phyloP scores from a whole-genome alignment of 495 filamentous ascomycete species.

The Xylaria acuta region DNA sequence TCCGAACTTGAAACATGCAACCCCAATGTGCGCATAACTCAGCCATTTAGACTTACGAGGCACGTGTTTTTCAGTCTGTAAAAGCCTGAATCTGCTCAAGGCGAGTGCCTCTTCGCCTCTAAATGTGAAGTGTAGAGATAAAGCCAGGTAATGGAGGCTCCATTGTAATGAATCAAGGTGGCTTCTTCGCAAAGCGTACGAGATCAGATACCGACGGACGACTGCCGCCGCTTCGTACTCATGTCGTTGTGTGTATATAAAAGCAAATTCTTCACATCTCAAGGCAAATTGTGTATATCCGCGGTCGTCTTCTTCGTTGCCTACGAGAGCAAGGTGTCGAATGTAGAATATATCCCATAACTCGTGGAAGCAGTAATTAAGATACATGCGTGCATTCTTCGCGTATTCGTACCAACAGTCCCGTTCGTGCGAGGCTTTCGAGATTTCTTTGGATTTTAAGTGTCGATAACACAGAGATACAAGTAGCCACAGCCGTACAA shows the following conservation, averaged over 20 bases:
- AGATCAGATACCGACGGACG: neutral
- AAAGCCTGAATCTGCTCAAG: neutral
- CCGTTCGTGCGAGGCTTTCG: neutral
- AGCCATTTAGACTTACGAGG: neutral
- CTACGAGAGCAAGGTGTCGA: neutral
- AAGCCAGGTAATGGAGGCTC: neutral
- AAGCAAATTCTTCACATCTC: neutral
- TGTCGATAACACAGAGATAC: neutral
- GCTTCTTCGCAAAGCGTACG: neutral
- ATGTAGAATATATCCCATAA: conserved; percentile 8
- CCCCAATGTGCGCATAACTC: neutral
- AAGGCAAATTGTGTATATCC: neutral
- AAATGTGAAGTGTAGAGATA: neutral
- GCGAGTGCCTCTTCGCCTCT: neutral
- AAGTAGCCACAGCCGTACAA: neutral
- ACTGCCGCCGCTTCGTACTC: neutral
- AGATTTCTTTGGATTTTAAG: neutral
- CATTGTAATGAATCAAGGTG: neutral
- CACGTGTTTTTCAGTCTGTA: neutral
- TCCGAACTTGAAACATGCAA: conserved; percentile 6
- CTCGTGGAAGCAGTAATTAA: neutral
- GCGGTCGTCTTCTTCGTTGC: neutral
- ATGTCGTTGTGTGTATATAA: neutral
- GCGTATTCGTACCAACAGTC: neutral
- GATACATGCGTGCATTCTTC: too few species aligned